These are phyloP conservation scores for Saccharomyces hybrid DNA, from an alignment of 1,139 yeast genomes.

Conservation along the genomic window DNA sequence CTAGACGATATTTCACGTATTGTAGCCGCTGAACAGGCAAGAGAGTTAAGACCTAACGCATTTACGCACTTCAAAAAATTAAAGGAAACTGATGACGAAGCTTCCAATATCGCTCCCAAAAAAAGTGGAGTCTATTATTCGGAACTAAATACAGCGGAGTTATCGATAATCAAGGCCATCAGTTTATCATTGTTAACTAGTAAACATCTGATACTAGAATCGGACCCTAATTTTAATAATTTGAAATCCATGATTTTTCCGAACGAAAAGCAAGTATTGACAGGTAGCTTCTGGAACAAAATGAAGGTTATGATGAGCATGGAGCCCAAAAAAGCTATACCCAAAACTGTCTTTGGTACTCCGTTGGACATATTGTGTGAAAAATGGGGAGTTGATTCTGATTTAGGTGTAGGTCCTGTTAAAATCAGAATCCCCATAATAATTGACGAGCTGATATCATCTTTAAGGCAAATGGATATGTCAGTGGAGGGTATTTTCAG, in stretches of 20 bases:
- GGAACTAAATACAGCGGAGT: constrained; percentile 54
- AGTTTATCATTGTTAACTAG: constrained; percentile 38
- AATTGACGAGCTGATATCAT: constrained; percentile 76
- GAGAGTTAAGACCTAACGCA: constrained; percentile 58
- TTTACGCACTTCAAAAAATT: constrained; percentile 31
- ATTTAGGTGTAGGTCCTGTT: constrained; percentile 79
- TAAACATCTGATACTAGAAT: constrained; percentile 2
- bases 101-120: constrained; percentile 13
- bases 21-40: constrained; percentile 94
- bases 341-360: constrained; percentile 62
- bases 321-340: constrained; percentile 19
- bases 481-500: constrained; percentile 96
- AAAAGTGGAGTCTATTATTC: constrained; percentile 52
- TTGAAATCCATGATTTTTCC: neutral
- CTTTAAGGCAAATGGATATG: constrained; percentile 88
- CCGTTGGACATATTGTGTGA: constrained; percentile 65
- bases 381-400: constrained; percentile 79
- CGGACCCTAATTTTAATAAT: constrained; percentile 11
- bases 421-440: constrained; percentile 77
- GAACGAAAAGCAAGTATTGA: constrained; percentile 12
- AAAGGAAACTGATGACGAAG: constrained; percentile 28
- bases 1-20: constrained; percentile 94
- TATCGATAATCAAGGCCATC: constrained; percentile 46
- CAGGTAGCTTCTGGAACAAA: constrained; percentile 64
- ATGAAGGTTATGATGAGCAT: constrained; percentile 37